Evolutionary conservation across 2,329 filamentous ascomycete species (phyloP).

Genomic region (Colletotrichum limetticola): DNA sequence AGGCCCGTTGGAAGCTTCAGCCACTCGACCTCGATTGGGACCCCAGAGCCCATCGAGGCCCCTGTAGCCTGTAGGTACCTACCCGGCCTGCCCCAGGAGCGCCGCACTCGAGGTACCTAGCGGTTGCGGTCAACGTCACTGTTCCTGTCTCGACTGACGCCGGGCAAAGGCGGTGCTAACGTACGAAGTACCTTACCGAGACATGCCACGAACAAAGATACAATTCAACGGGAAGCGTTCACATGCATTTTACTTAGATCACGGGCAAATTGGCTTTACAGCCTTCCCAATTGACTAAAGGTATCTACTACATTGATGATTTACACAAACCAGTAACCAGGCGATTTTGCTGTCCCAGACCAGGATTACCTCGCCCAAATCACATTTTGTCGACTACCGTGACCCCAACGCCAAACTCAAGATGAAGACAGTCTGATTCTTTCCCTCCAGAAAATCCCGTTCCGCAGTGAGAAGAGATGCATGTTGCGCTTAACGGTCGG

Average conservation of each 20-base stretch:
- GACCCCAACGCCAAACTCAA: slow-evolving; percentile 32
- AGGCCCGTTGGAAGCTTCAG: slow-evolving; percentile 18
- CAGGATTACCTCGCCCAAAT: slow-evolving; percentile 18
- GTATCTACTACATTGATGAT: slow-evolving; percentile 17
- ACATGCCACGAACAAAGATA: no score
- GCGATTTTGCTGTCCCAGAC: not conserved
- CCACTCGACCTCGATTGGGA: slow-evolving; percentile 10
- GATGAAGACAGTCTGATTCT: slow-evolving; percentile 24
- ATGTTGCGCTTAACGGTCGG: slow-evolving; percentile 52
- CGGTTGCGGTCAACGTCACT: slow-evolving; percentile 2
- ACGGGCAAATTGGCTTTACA: not conserved
- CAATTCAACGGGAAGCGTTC: not conserved
- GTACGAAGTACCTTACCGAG: no score
- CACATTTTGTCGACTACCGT: slow-evolving; percentile 11
- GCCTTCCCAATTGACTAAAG: not conserved
- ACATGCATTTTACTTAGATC: not conserved
- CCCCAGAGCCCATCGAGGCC: slow-evolving; percentile 6
- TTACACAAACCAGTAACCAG: slow-evolving; percentile 15
- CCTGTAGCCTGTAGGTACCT: not conserved
- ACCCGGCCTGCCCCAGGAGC: not conserved
- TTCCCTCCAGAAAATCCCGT: not conserved
- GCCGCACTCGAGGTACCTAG: not conserved
- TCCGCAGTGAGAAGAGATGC: not conserved
- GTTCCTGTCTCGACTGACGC: not conserved
- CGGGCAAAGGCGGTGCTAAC: no score